Percentiles rank a stretch among this genome's conserved stretches.
Conservation (phyloP, 306 rosid species). For the Pyrus pyrifolia region DNA sequence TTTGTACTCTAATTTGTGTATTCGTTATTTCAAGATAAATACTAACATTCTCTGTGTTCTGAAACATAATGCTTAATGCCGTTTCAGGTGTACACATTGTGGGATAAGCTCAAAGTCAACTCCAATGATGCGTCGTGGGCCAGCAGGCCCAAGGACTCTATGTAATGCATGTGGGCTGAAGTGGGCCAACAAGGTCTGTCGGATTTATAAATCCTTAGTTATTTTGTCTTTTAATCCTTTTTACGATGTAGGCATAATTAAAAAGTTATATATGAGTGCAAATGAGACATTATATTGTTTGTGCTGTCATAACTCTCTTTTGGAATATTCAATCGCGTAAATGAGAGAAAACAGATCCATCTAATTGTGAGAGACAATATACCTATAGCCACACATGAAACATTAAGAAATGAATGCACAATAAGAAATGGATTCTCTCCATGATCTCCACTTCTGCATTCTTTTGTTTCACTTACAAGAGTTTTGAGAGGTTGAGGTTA, state of each 20-base stretch:
- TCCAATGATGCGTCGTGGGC: slow-evolving; percentile 62
- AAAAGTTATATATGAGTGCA: neutral
- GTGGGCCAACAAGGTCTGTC: slow-evolving; percentile 53
- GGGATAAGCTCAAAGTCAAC: slow-evolving; percentile 49
- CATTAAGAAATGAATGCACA: neutral
- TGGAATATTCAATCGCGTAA: neutral
- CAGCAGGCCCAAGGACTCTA: slow-evolving; percentile 45
- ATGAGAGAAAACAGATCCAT: neutral
- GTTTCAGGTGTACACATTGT: slow-evolving; percentile 42
- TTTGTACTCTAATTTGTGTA: neutral
- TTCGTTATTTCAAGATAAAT: neutral
- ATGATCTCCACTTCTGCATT: neutral
- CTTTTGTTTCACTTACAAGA: neutral
- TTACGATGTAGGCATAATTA: neutral
- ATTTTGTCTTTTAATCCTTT: neutral
- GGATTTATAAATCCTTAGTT: neutral
- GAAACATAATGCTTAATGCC: neutral
- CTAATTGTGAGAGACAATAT: neutral
- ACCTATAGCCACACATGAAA: neutral
- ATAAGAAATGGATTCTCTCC: neutral
- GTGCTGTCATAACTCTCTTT: neutral
- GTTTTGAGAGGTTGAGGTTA: neutral
- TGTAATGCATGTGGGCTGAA: slow-evolving; percentile 56
- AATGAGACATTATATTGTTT: neutral
- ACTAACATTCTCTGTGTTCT: neutral